phyloP scores from a whole-genome alignment of 176 grass and related monocot genomes.

The Zoysia japonica region DNA sequence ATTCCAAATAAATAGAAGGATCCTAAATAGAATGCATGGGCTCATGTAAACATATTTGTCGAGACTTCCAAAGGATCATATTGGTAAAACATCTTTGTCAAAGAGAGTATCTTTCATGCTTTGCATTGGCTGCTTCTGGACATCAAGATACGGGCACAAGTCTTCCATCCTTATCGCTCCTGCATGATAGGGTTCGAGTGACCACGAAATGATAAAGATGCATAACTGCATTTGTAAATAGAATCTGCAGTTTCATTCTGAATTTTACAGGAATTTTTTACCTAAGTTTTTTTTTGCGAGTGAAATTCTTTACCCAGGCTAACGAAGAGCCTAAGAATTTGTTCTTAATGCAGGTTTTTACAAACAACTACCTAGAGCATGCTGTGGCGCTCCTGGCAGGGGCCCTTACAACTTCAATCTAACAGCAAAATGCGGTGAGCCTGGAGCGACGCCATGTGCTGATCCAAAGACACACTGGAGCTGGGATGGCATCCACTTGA shows the following conservation, averaged over 20 bases:
- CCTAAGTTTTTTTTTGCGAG: background rate
- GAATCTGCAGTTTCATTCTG: constrained; percentile 2
- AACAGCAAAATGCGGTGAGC: constrained; percentile 70
- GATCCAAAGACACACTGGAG: constrained; percentile 77
- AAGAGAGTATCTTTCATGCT: constrained; percentile 6
- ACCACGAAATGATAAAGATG: background rate
- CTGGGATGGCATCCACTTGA: constrained; percentile 93
- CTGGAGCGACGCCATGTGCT: constrained; percentile 49
- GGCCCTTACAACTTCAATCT: constrained; percentile 88
- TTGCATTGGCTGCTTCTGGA: background rate
- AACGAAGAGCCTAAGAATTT: constrained; percentile 30
- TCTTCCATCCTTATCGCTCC: constrained; percentile 25
- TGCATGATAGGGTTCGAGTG: constrained; percentile 10
- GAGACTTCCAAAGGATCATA: background rate
- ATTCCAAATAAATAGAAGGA: constrained; percentile 13
- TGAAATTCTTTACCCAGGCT: background rate
- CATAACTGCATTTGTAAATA: background rate
- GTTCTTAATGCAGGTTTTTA: constrained; percentile 51
- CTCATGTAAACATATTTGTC: background rate
- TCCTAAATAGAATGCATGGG: constrained; percentile 12
- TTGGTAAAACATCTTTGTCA: constrained; percentile 16
- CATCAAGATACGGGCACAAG: constrained; percentile 21
- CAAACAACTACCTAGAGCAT: constrained; percentile 67
- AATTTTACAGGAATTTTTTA: background rate
- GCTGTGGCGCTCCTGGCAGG: constrained; percentile 59